Evolutionary conservation across 1,139 yeast genomes (phyloP), one percentile per base, ranked within the genome.

Genomic region (Scheffersomyces illinoinensis): DNA sequence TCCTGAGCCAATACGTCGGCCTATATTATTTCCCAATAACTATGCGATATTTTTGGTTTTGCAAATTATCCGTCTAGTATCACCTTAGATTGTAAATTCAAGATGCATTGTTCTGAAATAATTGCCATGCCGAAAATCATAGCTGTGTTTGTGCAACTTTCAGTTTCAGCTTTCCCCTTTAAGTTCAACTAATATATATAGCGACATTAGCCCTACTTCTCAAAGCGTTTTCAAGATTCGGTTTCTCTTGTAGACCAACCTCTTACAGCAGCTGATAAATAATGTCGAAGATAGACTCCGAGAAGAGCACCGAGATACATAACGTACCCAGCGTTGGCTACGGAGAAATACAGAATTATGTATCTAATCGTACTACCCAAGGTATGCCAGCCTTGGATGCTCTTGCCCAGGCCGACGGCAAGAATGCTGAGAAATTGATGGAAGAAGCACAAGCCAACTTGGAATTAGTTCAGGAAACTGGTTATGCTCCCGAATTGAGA

Each of bases 401-500:
- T 5, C 47, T 58, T 26, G 62, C 61, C n/a, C 47, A 58, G 39
- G 47, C 56, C 4, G 63, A 66, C 43, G 63, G 57, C 7, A 61
- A 59, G 23, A 58, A 66, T n/a, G 67, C 71, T 1, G 62, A 58
- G 4, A 62, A 59, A 54, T 59, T 69, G 23, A 63, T 75, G 48
- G 66, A 64, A 49, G 78, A 72, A 60, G 77, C 77, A 18, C 76
- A 74, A 57, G 74, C 71, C 4, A 73, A 76, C 59, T 69, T 75
- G 62, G 68, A 66, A 54, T 62, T 74, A 56, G 77, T 76, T 4
- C 68, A 75, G 2, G 77, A 74, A 58, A 69, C 76, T 8, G 82
- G 81, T 2, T 75, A 77, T 60, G 59, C 68, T 6, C 79, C 79
- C 0, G 79, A 81, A 60, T 75, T 84, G 61, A 78, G 80, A 59